Base-by-base conservation (phyloP, 176 grass and related monocot genomes). In the Luzula sylvatica region DNA sequence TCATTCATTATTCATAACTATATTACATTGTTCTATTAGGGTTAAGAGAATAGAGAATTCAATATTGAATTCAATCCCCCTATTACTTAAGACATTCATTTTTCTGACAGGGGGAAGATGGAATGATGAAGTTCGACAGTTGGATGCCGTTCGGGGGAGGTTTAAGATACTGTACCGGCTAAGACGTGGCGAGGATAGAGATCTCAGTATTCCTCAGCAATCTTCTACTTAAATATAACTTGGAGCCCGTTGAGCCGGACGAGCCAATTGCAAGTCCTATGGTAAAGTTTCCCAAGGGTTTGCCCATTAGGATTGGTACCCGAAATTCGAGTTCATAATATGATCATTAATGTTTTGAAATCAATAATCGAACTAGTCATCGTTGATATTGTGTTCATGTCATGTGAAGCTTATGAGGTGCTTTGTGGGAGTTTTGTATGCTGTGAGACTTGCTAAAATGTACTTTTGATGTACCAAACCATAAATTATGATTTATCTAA, bases 161-260 rank as follows among this genome's bases (percentile, higher is more conserved):
- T 15, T 6, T 67, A 12, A 29, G 64, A 20, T 22, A 55, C 18
- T 67, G 47, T 20, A 32, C 13, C 4, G 47, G 64, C 3, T 39
- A 16, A 23, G 47, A 67, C 49, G 35, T 67, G 8, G 64, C 64
- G 5, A 67, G 47, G 64, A n/a, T 52, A 7, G 64, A 55, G 64
- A 42, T 67, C 6, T 8, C 30, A 3, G 16, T 67, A 5, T 67
- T 55, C 27, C 47, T 67, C 16, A 47, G 53, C 29, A n/a, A 55
- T 11, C 64, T 67, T 15, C 22, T 55, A 14, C 64, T 67, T 5
- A 67, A 55, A n/a, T 67, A 23, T 16, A 27, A 67, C 2, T 67
- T 43, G 64, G 64, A 67, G 24, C 0, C 26, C 3, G 12, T 17
- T 7, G 47, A 67, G 64, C 28, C 29, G 0, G 47, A 67, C 28